Conservation (phyloP, 257 asterid genomes). For the Solanum chmielewskii region DNA sequence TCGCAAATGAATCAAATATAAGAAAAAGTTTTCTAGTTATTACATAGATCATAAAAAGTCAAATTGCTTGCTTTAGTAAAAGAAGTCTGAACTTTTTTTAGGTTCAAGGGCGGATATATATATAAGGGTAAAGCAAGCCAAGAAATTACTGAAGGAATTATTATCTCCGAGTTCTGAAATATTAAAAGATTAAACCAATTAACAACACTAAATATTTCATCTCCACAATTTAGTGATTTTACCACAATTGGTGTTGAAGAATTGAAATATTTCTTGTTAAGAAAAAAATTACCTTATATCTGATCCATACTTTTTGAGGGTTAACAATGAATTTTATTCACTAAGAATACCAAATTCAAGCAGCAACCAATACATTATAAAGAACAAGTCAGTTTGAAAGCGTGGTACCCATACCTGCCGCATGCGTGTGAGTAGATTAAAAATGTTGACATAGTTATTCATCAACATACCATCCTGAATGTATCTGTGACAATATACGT, state of each 20-base stretch:
- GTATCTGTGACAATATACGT: conserved; percentile 36
- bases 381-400: background rate
- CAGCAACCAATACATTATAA: background rate
- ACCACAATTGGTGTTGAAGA: background rate
- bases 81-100: background rate
- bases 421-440: conserved; percentile 80
- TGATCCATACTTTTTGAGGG: background rate
- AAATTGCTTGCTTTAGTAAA: background rate
- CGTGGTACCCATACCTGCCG: conserved; percentile 44
- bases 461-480: conserved; percentile 47
- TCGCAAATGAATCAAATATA: background rate
- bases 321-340: background rate
- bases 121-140: background rate
- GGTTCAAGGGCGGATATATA: background rate
- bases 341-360: background rate
- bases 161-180: background rate
- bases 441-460: conserved; percentile 90
- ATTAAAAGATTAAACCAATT: background rate
- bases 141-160: background rate
- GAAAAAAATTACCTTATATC: background rate
- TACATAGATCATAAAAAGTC: background rate
- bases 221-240: background rate
- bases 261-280: background rate
- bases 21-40: background rate
- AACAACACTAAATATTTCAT: background rate